Evolutionary conservation across 192 early-diverging fungal genomes (phyloP).

Genomic region (Rhizophagus sp.): DNA sequence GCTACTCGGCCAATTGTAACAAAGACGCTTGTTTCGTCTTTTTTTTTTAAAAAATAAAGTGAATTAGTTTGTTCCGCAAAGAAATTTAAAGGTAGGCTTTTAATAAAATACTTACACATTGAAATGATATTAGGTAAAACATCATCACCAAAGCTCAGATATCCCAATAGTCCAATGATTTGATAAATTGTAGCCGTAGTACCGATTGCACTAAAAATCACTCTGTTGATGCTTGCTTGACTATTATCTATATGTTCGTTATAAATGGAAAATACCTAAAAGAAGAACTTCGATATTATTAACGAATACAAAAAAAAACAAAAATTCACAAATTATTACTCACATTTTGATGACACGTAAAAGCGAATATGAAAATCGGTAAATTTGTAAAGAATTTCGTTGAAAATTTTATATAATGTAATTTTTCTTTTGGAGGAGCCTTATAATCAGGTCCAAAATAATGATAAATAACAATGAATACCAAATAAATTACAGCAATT

Average conservation of each 20-base stretch:
- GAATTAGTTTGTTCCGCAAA: neutral
- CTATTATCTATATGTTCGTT: conserved; percentile 92
- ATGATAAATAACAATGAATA: conserved; percentile 81
- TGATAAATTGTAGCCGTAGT: conserved; percentile 79
- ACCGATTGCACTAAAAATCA: conserved; percentile 76
- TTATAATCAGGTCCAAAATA: conserved; percentile 62
- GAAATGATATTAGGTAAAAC: conserved; percentile 83
- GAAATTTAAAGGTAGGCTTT: no score
- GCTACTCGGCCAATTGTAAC: conserved; percentile 87
- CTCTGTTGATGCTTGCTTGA: conserved; percentile 61
- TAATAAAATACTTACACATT: conserved; percentile 60
- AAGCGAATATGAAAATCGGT: conserved; percentile 98
- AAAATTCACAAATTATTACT: conserved; percentile 22
- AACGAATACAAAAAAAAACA: conserved; percentile 15
- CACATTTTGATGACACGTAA: conserved; percentile 99
- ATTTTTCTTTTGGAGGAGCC: conserved; percentile 57
- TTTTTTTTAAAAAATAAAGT: neutral
- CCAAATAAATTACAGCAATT: conserved; percentile 80
- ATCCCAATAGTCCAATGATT: conserved; percentile 85
- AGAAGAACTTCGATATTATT: conserved; percentile 25
- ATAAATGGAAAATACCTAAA: conserved; percentile 90
- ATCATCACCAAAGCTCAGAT: conserved; percentile 85
- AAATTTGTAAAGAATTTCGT: conserved; percentile 70
- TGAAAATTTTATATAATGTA: conserved; percentile 60
- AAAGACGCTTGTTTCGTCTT: conserved; percentile 65